phyloP scores from a whole-genome alignment of 306 rosid species.

The Medicago lupulina region DNA sequence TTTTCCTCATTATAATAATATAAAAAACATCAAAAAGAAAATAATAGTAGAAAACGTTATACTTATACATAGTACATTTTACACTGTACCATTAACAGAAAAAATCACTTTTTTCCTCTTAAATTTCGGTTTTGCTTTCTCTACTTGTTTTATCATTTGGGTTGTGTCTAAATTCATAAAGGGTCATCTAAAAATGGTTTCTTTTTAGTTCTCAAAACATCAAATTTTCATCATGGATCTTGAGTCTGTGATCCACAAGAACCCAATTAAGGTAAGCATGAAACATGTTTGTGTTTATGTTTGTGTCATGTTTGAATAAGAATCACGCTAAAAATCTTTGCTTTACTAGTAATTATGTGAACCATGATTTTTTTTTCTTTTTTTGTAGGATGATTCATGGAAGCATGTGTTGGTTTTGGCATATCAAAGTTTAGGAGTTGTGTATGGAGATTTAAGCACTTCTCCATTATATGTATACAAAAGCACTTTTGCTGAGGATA shows the following conservation, averaged over 20 bases:
- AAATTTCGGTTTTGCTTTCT: constrained; percentile 30
- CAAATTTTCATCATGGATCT: constrained; percentile 67
- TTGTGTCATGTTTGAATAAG: neutral
- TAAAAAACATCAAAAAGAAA: neutral
- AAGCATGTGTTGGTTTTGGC: constrained; percentile 81
- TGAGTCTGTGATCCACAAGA: constrained; percentile 62
- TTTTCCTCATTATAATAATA: neutral
- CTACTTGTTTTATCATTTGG: constrained; percentile 46
- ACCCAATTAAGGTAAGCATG: constrained; percentile 69
- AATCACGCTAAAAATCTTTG: constrained; percentile 29
- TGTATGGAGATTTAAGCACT: constrained; percentile 93
- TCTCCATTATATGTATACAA: constrained; percentile 92
- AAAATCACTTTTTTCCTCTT: constrained; percentile 37
- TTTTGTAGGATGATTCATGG: constrained; percentile 85
- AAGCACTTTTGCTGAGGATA: constrained; percentile 91
- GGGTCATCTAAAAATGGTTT: constrained; percentile 52
- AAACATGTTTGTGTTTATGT: neutral
- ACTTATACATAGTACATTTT: neutral
- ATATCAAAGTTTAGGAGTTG: constrained; percentile 95
- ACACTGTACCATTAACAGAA: constrained; percentile 41
- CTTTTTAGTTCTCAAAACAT: constrained; percentile 38
- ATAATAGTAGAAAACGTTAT: neutral
- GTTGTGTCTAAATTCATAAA: constrained; percentile 47
- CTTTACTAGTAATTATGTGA: constrained; percentile 33
- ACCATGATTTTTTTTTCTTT: neutral